Evolutionary conservation across 768 basidiomycete genomes (phyloP).

Genomic region (Cystofilobasidium bisporidii): DNA sequence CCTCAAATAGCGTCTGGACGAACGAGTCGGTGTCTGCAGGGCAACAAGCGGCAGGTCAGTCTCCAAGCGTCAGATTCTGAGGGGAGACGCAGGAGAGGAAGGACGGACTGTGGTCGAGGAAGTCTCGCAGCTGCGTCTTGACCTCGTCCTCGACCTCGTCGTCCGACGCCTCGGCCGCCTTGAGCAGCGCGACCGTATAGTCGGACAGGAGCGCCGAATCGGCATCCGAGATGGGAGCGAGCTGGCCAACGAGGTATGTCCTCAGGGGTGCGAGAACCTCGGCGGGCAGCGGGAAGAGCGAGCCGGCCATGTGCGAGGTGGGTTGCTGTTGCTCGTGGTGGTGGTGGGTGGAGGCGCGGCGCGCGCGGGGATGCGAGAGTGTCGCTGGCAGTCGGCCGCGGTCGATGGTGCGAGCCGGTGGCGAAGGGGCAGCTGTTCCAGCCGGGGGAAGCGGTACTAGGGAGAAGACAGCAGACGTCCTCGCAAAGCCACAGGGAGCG

Average conservation of each 20-base stretch:
- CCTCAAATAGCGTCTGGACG: conserved; percentile 74
- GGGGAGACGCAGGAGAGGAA: background rate
- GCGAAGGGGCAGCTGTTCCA: too few relatives aligned
- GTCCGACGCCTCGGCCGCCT: conserved; percentile 53
- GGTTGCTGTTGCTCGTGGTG: background rate
- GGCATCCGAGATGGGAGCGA: conserved; percentile 95
- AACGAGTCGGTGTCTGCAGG: conserved; percentile 57
- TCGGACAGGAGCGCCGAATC: conserved; percentile 88
- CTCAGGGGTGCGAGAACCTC: conserved; percentile 48
- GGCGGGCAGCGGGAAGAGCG: conserved; percentile 1
- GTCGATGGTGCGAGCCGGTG: too few relatives aligned
- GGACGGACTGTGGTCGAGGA: conserved; percentile 72
- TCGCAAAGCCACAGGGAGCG: too few relatives aligned
- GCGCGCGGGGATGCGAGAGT: background rate
- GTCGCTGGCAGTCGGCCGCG: too few relatives aligned
- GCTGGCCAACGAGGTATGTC: conserved; percentile 75
- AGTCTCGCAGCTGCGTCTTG: conserved; percentile 69
- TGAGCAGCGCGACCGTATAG: conserved; percentile 85
- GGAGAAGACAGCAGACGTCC: too few relatives aligned
- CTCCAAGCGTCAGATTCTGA: conserved; percentile 1
- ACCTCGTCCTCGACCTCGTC: conserved; percentile 63
- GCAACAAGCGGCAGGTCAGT: background rate
- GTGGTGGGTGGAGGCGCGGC: background rate
- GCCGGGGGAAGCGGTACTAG: too few relatives aligned
- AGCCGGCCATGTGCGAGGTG: too few relatives aligned